Evolutionary conservation across 1,139 yeast species (phyloP).

Genomic region (Geotrichum australiense): DNA sequence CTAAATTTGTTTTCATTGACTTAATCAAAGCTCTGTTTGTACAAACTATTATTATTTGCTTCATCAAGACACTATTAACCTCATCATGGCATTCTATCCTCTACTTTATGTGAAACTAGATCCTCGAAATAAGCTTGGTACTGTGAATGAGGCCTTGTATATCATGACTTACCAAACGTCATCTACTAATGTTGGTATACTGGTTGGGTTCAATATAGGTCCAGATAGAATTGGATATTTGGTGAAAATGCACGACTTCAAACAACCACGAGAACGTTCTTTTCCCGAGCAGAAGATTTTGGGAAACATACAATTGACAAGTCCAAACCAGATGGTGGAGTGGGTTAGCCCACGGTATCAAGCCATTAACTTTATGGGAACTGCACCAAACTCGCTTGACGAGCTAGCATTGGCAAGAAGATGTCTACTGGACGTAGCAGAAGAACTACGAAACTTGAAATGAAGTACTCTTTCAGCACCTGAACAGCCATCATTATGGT

Average conservation of each 20-base stretch:
- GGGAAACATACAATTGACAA: slow-evolving; percentile 14
- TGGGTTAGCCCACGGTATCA: slow-evolving; percentile 15
- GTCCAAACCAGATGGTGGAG: slow-evolving; percentile 14
- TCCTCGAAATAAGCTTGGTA: slow-evolving; percentile 11
- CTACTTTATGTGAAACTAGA: slow-evolving; percentile 16
- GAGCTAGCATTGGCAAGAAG: slow-evolving; percentile 14
- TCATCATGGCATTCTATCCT: slow-evolving; percentile 16
- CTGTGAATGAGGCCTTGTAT: slow-evolving; percentile 15
- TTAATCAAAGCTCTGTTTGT: too few species aligned
- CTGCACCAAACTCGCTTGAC: slow-evolving; percentile 15
- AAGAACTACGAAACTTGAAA: slow-evolving; percentile 15
- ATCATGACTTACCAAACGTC: slow-evolving; percentile 16
- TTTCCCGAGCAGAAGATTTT: slow-evolving; percentile 15
- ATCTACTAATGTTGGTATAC: slow-evolving; percentile 11
- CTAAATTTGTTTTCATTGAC: too few species aligned
- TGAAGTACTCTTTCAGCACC: too few species aligned
- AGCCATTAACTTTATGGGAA: slow-evolving; percentile 12
- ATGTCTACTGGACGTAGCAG: slow-evolving; percentile 16
- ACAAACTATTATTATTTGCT: too few species aligned
- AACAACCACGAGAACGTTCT: slow-evolving; percentile 13
- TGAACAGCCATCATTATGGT: too few species aligned
- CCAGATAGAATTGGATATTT: slow-evolving; percentile 15
- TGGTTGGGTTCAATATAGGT: slow-evolving; percentile 16
- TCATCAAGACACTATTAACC: neutral
- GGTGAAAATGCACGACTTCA: slow-evolving; percentile 14